A percentile compares a stretch with the other conserved stretches of the same genome.
Evolutionary conservation across 1,284 basidiomycete genomes (phyloP).

Genomic region (Trametes polyzona): DNA sequence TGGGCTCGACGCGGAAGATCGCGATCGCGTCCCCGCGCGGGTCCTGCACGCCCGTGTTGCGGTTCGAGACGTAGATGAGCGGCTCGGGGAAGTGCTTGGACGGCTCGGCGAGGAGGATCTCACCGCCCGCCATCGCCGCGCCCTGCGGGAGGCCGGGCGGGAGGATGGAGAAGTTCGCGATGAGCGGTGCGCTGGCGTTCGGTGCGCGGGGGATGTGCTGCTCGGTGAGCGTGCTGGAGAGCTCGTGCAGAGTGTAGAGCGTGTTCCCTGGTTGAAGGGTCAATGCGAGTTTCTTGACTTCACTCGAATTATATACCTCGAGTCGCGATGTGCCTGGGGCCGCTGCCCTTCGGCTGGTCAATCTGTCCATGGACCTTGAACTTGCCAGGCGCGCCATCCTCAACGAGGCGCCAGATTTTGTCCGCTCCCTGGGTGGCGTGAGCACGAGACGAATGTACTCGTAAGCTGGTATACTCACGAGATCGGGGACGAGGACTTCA

Average conservation of each 20-base stretch:
- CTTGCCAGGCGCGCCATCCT: slow-evolving; percentile 41
- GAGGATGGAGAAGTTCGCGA: slow-evolving; percentile 58
- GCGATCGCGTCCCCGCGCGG: slow-evolving; percentile 43
- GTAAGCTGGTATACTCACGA: slow-evolving; percentile 44
- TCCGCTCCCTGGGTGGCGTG: slow-evolving; percentile 54
- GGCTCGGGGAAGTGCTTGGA: slow-evolving; percentile 37
- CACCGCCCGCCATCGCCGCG: slow-evolving; percentile 55
- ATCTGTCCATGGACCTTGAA: slow-evolving; percentile 65
- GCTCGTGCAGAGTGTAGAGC: slow-evolving; percentile 67
- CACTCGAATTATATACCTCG: slow-evolving; percentile 42
- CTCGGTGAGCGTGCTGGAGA: slow-evolving; percentile 63
- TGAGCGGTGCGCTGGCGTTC: slow-evolving; percentile 47
- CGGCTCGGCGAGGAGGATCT: slow-evolving; percentile 42
- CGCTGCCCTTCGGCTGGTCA: slow-evolving; percentile 63
- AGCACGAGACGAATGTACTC: not conserved
- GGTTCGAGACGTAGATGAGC: slow-evolving; percentile 45
- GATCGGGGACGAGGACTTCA: slow-evolving; percentile 67
- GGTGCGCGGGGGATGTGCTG: slow-evolving; percentile 58
- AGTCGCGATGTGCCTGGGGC: slow-evolving; percentile 66
- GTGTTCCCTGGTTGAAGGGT: slow-evolving; percentile 46
- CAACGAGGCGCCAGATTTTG: slow-evolving; percentile 63
- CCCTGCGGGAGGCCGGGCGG: slow-evolving; percentile 54
- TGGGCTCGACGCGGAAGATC: slow-evolving; percentile 35
- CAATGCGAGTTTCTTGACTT: too few species aligned
- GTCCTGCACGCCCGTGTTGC: slow-evolving; percentile 42